Percentiles rank a stretch among this genome's conserved stretches.
phyloP scores from a whole-genome alignment of 2,329 filamentous ascomycete species.

The Lecanicillium sp. region DNA sequence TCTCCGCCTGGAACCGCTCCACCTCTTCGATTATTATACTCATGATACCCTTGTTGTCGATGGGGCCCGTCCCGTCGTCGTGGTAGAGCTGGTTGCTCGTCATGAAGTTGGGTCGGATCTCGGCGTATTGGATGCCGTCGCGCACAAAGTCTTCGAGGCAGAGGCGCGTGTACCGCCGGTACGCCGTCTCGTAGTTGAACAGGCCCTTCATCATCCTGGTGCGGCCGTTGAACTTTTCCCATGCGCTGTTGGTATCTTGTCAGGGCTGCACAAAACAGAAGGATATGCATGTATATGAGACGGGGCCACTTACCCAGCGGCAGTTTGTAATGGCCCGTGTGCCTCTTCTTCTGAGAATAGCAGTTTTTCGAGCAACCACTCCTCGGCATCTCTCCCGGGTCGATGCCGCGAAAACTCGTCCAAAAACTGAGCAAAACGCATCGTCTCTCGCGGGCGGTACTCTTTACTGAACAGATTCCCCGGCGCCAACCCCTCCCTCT shows the following conservation, averaged over 20 bases:
- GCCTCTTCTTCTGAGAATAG: conserved; percentile 56
- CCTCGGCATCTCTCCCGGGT: conserved; percentile 26
- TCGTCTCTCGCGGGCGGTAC: conserved; percentile 41
- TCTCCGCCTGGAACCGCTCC: conserved; percentile 36
- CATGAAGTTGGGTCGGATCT: conserved; percentile 66
- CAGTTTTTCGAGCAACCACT: conserved; percentile 58
- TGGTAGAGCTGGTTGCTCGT: conserved; percentile 53
- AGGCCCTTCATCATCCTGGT: conserved; percentile 69
- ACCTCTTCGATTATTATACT: conserved; percentile 51
- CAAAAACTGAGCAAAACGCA: conserved; percentile 39
- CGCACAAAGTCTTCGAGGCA: conserved; percentile 56
- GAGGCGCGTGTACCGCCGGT: conserved; percentile 51
- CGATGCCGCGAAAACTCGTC: conserved; percentile 27
- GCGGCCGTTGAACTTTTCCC: conserved; percentile 60
- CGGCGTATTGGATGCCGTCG: conserved; percentile 65
- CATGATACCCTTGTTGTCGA: conserved; percentile 56
- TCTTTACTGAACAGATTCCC: conserved; percentile 42
- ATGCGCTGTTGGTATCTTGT: conserved; percentile 34
- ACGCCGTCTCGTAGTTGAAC: conserved; percentile 60
- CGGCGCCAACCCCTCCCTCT: conserved; percentile 25
- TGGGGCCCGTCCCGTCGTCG: conserved; percentile 46
- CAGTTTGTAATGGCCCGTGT: conserved; percentile 44
- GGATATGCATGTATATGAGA: background rate
- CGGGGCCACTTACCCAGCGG: conserved; percentile 43
- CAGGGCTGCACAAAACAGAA: background rate